Evolutionary conservation across 2,329 filamentous ascomycete genomes (phyloP), one percentile per base, ranked within the genome.

Genomic region (Nemania abortiva): DNA sequence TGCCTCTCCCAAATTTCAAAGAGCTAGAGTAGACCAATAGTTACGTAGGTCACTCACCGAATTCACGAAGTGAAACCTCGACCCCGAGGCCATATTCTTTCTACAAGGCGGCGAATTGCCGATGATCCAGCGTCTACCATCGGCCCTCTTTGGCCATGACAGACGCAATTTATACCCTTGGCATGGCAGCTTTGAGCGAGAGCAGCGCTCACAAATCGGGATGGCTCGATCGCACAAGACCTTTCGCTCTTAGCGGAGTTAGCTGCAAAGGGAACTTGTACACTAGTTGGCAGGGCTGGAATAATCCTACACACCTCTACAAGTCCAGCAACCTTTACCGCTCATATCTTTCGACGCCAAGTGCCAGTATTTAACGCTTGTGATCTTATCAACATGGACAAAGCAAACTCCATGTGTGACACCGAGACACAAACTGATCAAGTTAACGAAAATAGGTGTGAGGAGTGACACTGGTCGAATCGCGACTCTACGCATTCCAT

Each of bases 81-180:
- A 53, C 22, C 20, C 24, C 47, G 47, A 39, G 20, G 9, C 31
- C 42, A 20, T n/a, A 15, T 27, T 15, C 29, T 20, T 22, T 53
- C n/a, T 37, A 15, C 31, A 27, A 20, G 50, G 47, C n/a, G 59
- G 42, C 6, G 45, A 29, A 60, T 59, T 22, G n/a, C 39, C 67
- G 42, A 76, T 67, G 10, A 71, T 27, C n/a, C 69, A 68, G n/a
- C 74, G 70, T 66, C 63, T 68, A 13, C 27, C n/a, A 49, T 76
- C 68, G 27, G 60, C 64, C 24, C 62, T 65, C 50, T 63, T 50
- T 18, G 74, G 74, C 74, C 74, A 76, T 6, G 71, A 76, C 37
- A 76, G 63, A 27, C 68, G 66, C 47, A 61, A 13, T 20, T 31
- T 20, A 24, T 57, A 56, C 37, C 61, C 69, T 54, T 57, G 24